Evolutionary conservation across 2,329 filamentous ascomycete species (phyloP).

Genomic region (Venturia effusa): DNA sequence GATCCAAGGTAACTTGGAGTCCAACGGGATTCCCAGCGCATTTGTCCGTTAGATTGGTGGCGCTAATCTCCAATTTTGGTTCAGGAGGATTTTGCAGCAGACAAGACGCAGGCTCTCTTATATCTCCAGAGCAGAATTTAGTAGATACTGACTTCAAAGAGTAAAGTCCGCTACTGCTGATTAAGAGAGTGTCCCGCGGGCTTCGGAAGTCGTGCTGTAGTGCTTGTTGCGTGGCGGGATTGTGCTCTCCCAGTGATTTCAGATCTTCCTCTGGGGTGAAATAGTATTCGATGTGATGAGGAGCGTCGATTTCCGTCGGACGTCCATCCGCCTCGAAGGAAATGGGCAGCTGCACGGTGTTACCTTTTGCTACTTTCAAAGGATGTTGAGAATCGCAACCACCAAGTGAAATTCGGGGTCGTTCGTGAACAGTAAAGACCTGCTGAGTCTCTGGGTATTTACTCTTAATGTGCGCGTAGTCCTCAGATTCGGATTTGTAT

Average conservation of each 20-base stretch:
- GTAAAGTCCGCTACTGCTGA: constrained; percentile 76
- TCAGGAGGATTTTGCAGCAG: constrained; percentile 83
- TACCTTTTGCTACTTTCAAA: constrained; percentile 71
- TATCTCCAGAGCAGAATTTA: constrained; percentile 73
- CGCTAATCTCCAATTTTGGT: constrained; percentile 61
- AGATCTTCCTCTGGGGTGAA: constrained; percentile 68
- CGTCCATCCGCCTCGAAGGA: constrained; percentile 54
- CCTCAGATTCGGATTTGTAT: constrained; percentile 57
- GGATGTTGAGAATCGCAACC: constrained; percentile 73
- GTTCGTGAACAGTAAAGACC: constrained; percentile 74
- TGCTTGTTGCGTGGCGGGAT: constrained; percentile 39
- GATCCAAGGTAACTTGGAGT: constrained; percentile 74
- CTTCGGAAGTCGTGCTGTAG: constrained; percentile 3
- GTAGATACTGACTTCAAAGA: constrained; percentile 71
- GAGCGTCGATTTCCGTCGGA: constrained; percentile 46
- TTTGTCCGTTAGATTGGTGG: constrained; percentile 83
- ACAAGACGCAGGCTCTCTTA: constrained; percentile 90
- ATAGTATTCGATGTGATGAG: constrained; percentile 66
- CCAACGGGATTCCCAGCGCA: constrained; percentile 92
- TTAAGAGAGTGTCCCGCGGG: constrained; percentile 48
- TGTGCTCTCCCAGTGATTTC: constrained; percentile 59
- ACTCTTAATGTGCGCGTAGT: constrained; percentile 50
- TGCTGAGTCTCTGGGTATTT: constrained; percentile 58
- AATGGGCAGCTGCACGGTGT: constrained; percentile 57
- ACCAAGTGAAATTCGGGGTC: constrained; percentile 58